Evolutionary conservation across 805 yeast genomes (phyloP).

Genomic region (Debaryomyces hansenii): DNA sequence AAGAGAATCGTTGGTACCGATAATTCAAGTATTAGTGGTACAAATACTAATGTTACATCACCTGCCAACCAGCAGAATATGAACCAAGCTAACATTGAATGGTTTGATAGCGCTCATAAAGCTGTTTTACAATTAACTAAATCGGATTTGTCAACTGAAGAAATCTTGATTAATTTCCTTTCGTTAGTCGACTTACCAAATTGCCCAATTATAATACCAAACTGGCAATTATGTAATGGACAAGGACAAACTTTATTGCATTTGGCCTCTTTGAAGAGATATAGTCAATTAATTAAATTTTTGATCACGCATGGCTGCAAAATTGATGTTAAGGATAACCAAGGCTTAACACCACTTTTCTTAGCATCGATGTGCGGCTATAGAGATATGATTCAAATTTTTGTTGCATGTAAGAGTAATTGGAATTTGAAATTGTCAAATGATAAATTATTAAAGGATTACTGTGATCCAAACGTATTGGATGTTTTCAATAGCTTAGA

Average conservation of each 20-base stretch:
- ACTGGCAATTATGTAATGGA: constrained; percentile 76
- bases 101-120: constrained; percentile 55
- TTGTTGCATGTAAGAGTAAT: constrained; percentile 66
- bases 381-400: constrained; percentile 59
- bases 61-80: constrained; percentile 7
- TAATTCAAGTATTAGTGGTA: constrained; percentile 24
- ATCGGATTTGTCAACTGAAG: constrained; percentile 48
- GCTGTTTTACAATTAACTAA: constrained; percentile 49
- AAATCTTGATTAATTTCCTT: constrained; percentile 49
- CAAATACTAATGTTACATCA: constrained; percentile 7
- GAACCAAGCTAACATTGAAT: constrained; percentile 32
- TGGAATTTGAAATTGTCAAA: constrained; percentile 50
- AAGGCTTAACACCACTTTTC: constrained; percentile 86
- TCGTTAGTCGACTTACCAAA: constrained; percentile 64
- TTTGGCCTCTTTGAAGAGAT: constrained; percentile 77
- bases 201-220: constrained; percentile 61
- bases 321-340: constrained; percentile 70
- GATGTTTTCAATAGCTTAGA: constrained; percentile 36
- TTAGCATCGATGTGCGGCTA: constrained; percentile 79
- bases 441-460: constrained; percentile 44
- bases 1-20: constrained; percentile 80
- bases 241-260: constrained; percentile 91
- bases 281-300: constrained; percentile 57
- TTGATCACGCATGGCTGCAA: constrained; percentile 68
- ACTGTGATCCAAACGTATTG: constrained; percentile 45